Conservation (phyloP, 2,329 filamentous ascomycete species). For the Thermothelomyces thermophilus region DNA sequence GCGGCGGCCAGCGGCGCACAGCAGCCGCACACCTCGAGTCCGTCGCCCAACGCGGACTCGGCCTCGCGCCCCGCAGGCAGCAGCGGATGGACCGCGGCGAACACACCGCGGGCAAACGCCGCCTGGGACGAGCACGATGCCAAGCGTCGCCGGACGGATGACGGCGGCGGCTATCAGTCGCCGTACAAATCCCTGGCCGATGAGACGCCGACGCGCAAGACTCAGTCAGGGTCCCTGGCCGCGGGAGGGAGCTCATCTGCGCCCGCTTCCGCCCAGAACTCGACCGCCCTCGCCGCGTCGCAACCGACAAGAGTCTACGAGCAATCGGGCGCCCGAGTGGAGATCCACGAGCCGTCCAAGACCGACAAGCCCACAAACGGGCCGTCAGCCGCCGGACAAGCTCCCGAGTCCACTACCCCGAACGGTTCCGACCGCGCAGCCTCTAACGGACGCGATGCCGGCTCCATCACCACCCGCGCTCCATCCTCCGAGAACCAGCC, state of each 20-base stretch:
- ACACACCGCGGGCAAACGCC: conserved; percentile 13
- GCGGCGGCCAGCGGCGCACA: conserved; percentile 2
- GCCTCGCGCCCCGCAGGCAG: neutral
- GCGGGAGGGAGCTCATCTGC: too few relatives aligned
- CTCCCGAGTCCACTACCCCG: conserved; percentile 1
- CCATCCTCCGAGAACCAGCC: neutral
- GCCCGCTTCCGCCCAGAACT: conserved; percentile 34
- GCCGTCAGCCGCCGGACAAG: neutral
- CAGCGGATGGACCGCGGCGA: conserved; percentile 22
- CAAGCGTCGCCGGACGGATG: conserved; percentile 26
- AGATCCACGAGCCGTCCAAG: conserved; percentile 11
- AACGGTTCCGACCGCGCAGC: neutral
- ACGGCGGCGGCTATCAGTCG: conserved; percentile 16
- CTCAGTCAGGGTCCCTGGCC: conserved; percentile 24
- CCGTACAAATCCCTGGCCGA: conserved; percentile 10
- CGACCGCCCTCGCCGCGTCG: conserved; percentile 25
- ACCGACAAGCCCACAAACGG: neutral
- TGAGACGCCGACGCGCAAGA: conserved; percentile 21
- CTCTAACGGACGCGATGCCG: neutral
- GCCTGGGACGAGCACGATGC: conserved; percentile 22
- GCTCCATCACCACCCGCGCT: neutral
- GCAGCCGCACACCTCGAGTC: neutral
- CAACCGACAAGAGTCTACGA: conserved; percentile 19
- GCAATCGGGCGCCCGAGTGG: conserved; percentile 9
- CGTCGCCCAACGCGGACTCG: neutral